Percentiles rank a stretch among this genome's conserved stretches.
These are phyloP conservation scores for Phaeophleospora eucalypticola DNA, from an alignment of 2,329 filamentous ascomycete species.

Conservation along the genomic window DNA sequence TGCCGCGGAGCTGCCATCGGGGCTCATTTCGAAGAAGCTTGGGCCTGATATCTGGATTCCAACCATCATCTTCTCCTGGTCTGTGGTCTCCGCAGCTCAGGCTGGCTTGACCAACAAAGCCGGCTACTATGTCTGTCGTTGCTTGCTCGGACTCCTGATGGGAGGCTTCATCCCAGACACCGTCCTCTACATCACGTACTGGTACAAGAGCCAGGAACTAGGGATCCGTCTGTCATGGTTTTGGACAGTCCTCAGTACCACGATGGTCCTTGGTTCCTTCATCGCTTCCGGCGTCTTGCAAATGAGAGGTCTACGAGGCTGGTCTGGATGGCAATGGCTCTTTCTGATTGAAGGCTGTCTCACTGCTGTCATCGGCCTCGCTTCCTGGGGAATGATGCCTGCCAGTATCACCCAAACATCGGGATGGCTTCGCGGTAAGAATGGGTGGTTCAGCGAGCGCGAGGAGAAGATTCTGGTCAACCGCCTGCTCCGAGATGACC, in stretches of 20 bases:
- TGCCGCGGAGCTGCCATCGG: conserved; percentile 42
- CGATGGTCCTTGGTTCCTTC: conserved; percentile 38
- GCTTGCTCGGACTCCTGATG: conserved; percentile 38
- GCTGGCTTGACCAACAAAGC: conserved; percentile 31
- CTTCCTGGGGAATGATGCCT: conserved; percentile 36
- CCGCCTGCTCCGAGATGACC: conserved; percentile 57
- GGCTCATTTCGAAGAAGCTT: conserved; percentile 45
- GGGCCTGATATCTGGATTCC: conserved; percentile 46
- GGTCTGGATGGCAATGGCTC: conserved; percentile 23
- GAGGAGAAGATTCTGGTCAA: conserved; percentile 66
- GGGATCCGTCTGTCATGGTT: conserved; percentile 42
- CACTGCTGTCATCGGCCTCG: conserved; percentile 29
- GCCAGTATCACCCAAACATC: conserved; percentile 58
- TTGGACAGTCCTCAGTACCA: conserved; percentile 34
- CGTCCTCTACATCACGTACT: conserved; percentile 37
- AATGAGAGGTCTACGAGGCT: conserved; percentile 30
- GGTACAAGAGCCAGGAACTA: conserved; percentile 36
- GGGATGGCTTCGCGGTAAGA: conserved; percentile 62
- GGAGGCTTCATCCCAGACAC: conserved; percentile 45
- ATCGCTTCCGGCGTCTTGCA: conserved; percentile 52
- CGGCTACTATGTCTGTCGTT: conserved; percentile 36
- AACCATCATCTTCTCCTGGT: conserved; percentile 40
- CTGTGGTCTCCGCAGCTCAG: conserved; percentile 34
- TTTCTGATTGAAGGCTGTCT: conserved; percentile 33
- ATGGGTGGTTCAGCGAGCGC: conserved; percentile 50